phyloP scores from a whole-genome alignment of 495 filamentous ascomycete species.

The Penicillium mononematosum region DNA sequence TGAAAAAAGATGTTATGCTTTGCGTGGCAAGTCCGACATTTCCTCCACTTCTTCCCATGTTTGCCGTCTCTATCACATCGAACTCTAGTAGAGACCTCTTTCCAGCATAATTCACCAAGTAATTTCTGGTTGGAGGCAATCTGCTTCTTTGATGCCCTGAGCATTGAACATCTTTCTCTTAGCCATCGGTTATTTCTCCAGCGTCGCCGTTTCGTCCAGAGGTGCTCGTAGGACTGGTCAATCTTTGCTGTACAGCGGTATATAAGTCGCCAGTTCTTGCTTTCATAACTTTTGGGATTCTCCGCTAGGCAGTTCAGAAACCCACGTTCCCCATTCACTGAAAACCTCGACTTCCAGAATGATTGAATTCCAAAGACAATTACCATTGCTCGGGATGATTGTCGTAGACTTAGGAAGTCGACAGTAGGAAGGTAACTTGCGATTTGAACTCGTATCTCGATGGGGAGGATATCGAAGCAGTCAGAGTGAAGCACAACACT shows the following conservation, averaged over 20 bases:
- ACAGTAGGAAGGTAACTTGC: constrained; percentile 9
- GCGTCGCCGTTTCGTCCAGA: not conserved
- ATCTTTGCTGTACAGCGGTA: constrained; percentile 1
- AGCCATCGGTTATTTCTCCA: constrained; percentile 1
- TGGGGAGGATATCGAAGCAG: constrained; percentile 6
- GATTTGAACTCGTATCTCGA: constrained; percentile 13
- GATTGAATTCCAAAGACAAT: constrained; percentile 2
- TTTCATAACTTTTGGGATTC: not conserved
- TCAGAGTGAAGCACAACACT: not conserved
- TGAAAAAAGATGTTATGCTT: not conserved
- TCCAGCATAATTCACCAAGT: not conserved
- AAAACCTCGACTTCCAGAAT: constrained; percentile 8
- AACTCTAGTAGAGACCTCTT: not conserved
- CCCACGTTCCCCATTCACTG: constrained; percentile 1
- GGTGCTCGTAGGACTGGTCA: not conserved
- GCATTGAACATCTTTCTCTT: not conserved
- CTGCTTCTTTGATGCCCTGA: not conserved
- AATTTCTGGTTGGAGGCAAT: not conserved
- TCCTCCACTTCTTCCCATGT: too few relatives aligned
- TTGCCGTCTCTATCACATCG: not conserved
- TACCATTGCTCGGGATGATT: constrained; percentile 12
- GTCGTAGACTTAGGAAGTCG: constrained; percentile 12
- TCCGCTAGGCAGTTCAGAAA: not conserved
- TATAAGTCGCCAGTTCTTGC: not conserved
- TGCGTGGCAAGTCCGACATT: not conserved